Evolutionary conservation across 2,329 filamentous ascomycete species (phyloP).

Genomic region (Penicillium sp.): DNA sequence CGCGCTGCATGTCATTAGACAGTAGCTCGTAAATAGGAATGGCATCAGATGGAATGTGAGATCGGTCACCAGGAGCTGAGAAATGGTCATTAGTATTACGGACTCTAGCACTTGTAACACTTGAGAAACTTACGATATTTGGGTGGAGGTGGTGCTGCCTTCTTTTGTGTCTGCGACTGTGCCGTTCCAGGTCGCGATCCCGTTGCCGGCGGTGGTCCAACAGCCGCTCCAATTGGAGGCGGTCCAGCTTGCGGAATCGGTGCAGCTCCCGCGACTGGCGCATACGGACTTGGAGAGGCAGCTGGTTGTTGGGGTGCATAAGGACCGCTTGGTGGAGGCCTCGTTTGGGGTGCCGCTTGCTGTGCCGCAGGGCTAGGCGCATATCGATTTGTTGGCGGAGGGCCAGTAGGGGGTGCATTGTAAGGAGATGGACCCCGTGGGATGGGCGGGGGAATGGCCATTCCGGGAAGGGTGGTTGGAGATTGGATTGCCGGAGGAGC

Average conservation of each 20-base stretch:
- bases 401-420: slow-evolving; percentile 68
- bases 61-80: slow-evolving; percentile 69
- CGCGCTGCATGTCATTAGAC: slow-evolving; percentile 77
- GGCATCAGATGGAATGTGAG: slow-evolving; percentile 76
- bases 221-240: slow-evolving; percentile 42
- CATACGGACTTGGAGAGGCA: slow-evolving; percentile 40
- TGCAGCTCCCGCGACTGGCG: slow-evolving; percentile 25
- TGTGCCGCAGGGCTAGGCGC: slow-evolving; percentile 63
- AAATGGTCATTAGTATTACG: slow-evolving; percentile 16
- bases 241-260: slow-evolving; percentile 20
- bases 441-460: slow-evolving; percentile 53
- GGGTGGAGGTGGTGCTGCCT: slow-evolving; percentile 48
- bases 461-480: slow-evolving; percentile 38
- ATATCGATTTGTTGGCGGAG: slow-evolving; percentile 71
- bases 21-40: slow-evolving; percentile 78
- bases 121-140: slow-evolving; percentile 61
- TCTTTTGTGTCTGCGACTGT: slow-evolving; percentile 44
- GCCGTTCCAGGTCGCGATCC: slow-evolving; percentile 45
- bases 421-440: slow-evolving; percentile 80
- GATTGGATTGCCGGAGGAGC: slow-evolving; percentile 34
- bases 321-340: slow-evolving; percentile 47
- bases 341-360: slow-evolving; percentile 43
- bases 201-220: slow-evolving; percentile 33
- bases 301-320: slow-evolving; percentile 56
- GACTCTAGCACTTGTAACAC: not conserved